A percentile compares a stretch with the other conserved stretches of the same genome.
Conservation (phyloP, 257 asterid genomes). For the Scutellaria minor region DNA sequence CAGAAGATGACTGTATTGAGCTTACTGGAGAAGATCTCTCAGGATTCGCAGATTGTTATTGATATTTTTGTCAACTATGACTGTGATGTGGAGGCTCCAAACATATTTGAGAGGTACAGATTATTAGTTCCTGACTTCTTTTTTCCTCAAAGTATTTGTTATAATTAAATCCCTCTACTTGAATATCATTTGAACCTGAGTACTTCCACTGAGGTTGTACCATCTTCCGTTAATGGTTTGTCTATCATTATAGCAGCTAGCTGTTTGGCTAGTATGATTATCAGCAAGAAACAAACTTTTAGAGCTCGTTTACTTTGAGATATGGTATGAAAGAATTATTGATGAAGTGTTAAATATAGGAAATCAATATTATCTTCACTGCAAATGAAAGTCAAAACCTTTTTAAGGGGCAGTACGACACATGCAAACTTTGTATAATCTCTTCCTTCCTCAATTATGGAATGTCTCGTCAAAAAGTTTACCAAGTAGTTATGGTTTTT, state of each 20-base stretch:
- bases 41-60: slow-evolving; percentile 79
- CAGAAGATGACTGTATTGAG: slow-evolving; percentile 96
- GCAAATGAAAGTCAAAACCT: not conserved
- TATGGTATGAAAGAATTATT: not conserved
- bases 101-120: slow-evolving; percentile 88
- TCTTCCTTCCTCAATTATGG: not conserved
- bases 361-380: not conserved
- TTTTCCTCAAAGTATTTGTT: slow-evolving; percentile 1
- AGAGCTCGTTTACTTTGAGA: slow-evolving; percentile 2
- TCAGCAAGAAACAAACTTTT: not conserved
- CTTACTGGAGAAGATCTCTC: slow-evolving; percentile 79
- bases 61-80: slow-evolving; percentile 96
- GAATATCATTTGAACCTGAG: slow-evolving; percentile 24
- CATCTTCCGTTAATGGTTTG: not conserved
- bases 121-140: slow-evolving; percentile 12
- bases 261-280: slow-evolving; percentile 15
- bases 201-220: slow-evolving; percentile 24
- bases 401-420: not conserved
- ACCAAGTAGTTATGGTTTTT: not conserved
- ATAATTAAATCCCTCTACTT: slow-evolving; percentile 14
- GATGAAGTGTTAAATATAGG: slow-evolving; percentile 6
- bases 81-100: slow-evolving; percentile 98
- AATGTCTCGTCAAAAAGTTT: not conserved
- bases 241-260: slow-evolving; percentile 13
- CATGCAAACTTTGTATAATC: slow-evolving; percentile 2